Conservation (phyloP, 2,329 filamentous ascomycete genomes). For the Cercospora canescens region DNA sequence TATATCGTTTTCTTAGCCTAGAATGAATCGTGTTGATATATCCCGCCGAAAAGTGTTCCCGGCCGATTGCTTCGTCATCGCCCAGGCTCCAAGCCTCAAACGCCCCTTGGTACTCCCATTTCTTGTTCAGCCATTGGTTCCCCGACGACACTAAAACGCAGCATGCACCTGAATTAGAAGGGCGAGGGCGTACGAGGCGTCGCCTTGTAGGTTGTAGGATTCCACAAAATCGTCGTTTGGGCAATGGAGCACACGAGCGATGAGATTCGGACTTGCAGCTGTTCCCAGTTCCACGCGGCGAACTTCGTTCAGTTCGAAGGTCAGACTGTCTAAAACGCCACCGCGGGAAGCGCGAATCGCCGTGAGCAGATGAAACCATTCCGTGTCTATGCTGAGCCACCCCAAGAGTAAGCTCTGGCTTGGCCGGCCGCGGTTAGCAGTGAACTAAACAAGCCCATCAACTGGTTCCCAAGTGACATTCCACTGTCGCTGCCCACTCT, state of each 20-base stretch:
- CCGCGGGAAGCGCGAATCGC: background rate
- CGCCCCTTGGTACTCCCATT: background rate
- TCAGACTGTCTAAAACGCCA: background rate
- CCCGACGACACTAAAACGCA: background rate
- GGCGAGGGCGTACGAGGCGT: background rate
- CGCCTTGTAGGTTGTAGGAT: background rate
- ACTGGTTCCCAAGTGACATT: background rate
- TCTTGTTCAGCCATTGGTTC: background rate
- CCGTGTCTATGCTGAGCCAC: background rate
- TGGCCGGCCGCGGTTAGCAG: background rate
- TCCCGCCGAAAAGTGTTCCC: background rate
- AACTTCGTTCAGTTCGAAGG: background rate
- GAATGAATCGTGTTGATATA: background rate
- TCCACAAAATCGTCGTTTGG: background rate
- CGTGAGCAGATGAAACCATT: background rate
- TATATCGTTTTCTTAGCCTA: background rate
- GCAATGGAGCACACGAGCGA: constrained; percentile 4
- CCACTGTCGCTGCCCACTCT: background rate
- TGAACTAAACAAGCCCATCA: background rate
- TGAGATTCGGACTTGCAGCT: no score
- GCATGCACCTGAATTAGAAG: background rate
- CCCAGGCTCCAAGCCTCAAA: background rate
- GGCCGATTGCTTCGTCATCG: background rate
- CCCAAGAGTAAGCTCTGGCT: constrained; percentile 2
- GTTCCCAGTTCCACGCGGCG: background rate